A percentile compares a stretch with the other conserved stretches of the same genome.
Evolutionary conservation across 2,329 filamentous ascomycete genomes (phyloP).

Genomic region (Ceratocystis variospora): DNA sequence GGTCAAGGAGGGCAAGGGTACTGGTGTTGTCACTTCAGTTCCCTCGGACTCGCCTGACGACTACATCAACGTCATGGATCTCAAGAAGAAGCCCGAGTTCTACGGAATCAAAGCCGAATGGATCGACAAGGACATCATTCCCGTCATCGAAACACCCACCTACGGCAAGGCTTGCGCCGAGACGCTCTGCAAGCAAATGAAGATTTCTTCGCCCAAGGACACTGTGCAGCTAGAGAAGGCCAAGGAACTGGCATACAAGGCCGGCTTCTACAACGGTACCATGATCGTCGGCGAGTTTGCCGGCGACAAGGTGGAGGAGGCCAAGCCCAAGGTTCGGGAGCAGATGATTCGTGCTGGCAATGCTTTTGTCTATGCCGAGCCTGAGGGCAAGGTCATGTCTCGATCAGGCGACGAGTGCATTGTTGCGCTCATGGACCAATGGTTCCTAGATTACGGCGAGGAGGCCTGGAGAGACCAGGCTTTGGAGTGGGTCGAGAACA

Average conservation of each 20-base stretch:
- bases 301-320: slow-evolving; percentile 72
- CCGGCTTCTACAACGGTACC: slow-evolving; percentile 89
- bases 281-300: slow-evolving; percentile 81
- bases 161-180: slow-evolving; percentile 78
- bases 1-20: slow-evolving; percentile 84
- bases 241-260: slow-evolving; percentile 93
- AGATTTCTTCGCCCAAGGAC: slow-evolving; percentile 95
- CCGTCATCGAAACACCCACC: slow-evolving; percentile 77
- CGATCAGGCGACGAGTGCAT: slow-evolving; percentile 88
- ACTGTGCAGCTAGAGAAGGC: slow-evolving; percentile 76
- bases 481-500: slow-evolving; percentile 56
- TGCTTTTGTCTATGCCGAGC: slow-evolving; percentile 88
- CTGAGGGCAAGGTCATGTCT: slow-evolving; percentile 76
- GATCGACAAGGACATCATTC: slow-evolving; percentile 78
- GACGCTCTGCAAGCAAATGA: slow-evolving; percentile 75
- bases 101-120: slow-evolving; percentile 95
- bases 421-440: slow-evolving; percentile 85
- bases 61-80: slow-evolving; percentile 73
- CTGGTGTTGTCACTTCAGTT: slow-evolving; percentile 88
- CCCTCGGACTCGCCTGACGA: slow-evolving; percentile 92
- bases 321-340: slow-evolving; percentile 72
- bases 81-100: slow-evolving; percentile 90
- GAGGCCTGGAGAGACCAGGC: slow-evolving; percentile 71
- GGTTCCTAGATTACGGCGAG: slow-evolving; percentile 95
- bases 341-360: slow-evolving; percentile 61